A percentile compares a stretch with the other conserved stretches of the same genome.
Evolutionary conservation across 257 asterid genomes (phyloP).

Genomic region (Fraxinus americana): DNA sequence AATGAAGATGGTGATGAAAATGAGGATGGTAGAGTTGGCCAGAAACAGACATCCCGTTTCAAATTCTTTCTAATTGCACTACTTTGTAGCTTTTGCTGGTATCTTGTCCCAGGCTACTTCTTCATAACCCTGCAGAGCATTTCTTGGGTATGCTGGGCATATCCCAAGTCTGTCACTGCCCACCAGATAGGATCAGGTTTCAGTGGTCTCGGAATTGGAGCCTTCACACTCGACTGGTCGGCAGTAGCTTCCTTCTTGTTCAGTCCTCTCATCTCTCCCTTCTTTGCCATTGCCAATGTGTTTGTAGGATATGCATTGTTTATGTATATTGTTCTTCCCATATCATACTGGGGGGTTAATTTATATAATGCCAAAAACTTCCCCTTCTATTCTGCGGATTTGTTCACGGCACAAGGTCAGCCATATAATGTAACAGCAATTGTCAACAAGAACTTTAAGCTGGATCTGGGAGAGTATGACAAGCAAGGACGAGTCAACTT

Average conservation of each 20-base stretch:
- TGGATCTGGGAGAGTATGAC: conserved; percentile 45
- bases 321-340: conserved; percentile 59
- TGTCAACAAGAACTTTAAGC: conserved; percentile 49
- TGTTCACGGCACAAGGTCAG: conserved; percentile 60
- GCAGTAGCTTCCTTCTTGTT: conserved; percentile 65
- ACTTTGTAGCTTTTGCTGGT: conserved; percentile 69
- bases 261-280: conserved; percentile 75
- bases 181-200: conserved; percentile 81
- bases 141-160: conserved; percentile 87
- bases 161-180: conserved; percentile 73
- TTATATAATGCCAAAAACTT: conserved; percentile 56
- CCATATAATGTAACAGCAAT: conserved; percentile 49
- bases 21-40: not conserved
- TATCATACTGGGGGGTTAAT: conserved; percentile 78
- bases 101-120: conserved; percentile 61
- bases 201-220: conserved; percentile 67
- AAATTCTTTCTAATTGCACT: conserved; percentile 71
- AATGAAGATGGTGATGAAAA: conserved; percentile 27
- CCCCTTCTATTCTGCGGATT: conserved; percentile 56
- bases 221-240: conserved; percentile 73
- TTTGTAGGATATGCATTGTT: conserved; percentile 55
- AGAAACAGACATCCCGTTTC: conserved; percentile 43
- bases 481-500: conserved; percentile 62
- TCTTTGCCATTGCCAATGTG: conserved; percentile 76
- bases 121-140: conserved; percentile 65